Conservation (phyloP, 2,329 filamentous ascomycete species). For the Xylariomycetidae sp. region DNA sequence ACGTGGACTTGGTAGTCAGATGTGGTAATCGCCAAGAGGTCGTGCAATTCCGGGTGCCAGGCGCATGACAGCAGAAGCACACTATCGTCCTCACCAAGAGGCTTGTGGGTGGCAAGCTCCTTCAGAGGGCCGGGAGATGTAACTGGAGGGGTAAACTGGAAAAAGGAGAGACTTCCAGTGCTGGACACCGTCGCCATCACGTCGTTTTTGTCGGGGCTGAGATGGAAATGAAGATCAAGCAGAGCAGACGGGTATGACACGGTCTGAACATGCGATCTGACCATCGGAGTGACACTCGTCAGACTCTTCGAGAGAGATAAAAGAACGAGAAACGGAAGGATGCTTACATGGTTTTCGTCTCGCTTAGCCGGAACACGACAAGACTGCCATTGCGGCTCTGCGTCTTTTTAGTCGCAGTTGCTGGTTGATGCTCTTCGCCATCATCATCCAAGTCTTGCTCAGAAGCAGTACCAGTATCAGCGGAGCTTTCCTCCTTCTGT, state of each 20-base stretch:
- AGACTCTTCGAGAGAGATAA: slow-evolving; percentile 5
- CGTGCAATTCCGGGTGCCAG: slow-evolving; percentile 57
- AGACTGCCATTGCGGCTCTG: slow-evolving; percentile 71
- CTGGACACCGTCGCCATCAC: slow-evolving; percentile 73
- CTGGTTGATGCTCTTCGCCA: slow-evolving; percentile 13
- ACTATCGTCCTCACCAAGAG: slow-evolving; percentile 45
- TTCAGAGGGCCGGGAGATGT: slow-evolving; percentile 13
- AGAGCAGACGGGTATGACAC: slow-evolving; percentile 64
- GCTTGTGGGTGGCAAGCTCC: slow-evolving; percentile 38
- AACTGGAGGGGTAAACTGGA: slow-evolving; percentile 35
- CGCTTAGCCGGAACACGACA: slow-evolving; percentile 55
- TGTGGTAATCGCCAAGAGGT: slow-evolving; percentile 63
- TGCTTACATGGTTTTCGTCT: slow-evolving; percentile 48
- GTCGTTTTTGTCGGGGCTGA: slow-evolving; percentile 35
- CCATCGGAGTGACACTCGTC: slow-evolving; percentile 13
- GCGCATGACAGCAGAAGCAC: slow-evolving; percentile 65
- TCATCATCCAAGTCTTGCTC: too few relatives aligned
- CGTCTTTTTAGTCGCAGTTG: slow-evolving; percentile 22
- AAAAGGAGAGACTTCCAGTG: slow-evolving; percentile 63
- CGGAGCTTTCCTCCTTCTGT: slow-evolving; percentile 38
- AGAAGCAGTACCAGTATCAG: slow-evolving; percentile 10
- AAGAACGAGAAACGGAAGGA: slow-evolving; percentile 5
- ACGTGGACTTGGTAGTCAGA: slow-evolving; percentile 60
- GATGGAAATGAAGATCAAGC: slow-evolving; percentile 79
- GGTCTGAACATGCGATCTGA: slow-evolving; percentile 52